A percentile compares a stretch with the other conserved stretches of the same genome.
Conservation (phyloP, 257 asterid species). For the Linaria vulgaris region DNA sequence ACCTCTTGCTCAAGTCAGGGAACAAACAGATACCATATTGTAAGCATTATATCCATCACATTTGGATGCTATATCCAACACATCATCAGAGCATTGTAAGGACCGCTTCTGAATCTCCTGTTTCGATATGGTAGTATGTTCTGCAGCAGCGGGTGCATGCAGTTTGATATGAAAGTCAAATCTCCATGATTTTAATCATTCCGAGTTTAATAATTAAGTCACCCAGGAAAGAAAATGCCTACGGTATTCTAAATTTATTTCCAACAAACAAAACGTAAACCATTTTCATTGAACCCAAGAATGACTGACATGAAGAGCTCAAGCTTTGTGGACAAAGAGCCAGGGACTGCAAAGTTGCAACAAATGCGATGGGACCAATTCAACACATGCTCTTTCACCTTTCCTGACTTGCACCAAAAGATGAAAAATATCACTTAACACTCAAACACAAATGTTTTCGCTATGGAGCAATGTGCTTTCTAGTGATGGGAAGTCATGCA, state of each 20-base stretch:
- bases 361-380: conserved; percentile 80
- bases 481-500: background rate
- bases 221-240: background rate
- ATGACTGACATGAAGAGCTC: conserved; percentile 78
- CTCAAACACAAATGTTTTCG: conserved; percentile 3
- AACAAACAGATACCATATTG: conserved; percentile 62
- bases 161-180: conserved; percentile 91
- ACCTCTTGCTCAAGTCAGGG: conserved; percentile 14
- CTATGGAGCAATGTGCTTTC: conserved; percentile 9
- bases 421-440: conserved; percentile 3
- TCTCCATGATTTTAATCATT: conserved; percentile 56
- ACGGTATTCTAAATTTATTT: background rate
- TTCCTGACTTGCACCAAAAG: conserved; percentile 45
- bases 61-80: conserved; percentile 73
- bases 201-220: conserved; percentile 28
- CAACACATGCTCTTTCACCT: conserved; percentile 63
- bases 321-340: conserved; percentile 76
- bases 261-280: background rate
- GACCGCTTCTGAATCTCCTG: conserved; percentile 82
- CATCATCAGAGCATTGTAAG: conserved; percentile 73
- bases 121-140: conserved; percentile 74
- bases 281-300: conserved; percentile 6
- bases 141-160: conserved; percentile 86
- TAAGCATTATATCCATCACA: conserved; percentile 99
- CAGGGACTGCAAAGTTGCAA: conserved; percentile 82